A percentile compares a stretch with the other conserved stretches of the same genome.
Conservation (phyloP, 2,329 filamentous ascomycete species). For the Nemania sp. region DNA sequence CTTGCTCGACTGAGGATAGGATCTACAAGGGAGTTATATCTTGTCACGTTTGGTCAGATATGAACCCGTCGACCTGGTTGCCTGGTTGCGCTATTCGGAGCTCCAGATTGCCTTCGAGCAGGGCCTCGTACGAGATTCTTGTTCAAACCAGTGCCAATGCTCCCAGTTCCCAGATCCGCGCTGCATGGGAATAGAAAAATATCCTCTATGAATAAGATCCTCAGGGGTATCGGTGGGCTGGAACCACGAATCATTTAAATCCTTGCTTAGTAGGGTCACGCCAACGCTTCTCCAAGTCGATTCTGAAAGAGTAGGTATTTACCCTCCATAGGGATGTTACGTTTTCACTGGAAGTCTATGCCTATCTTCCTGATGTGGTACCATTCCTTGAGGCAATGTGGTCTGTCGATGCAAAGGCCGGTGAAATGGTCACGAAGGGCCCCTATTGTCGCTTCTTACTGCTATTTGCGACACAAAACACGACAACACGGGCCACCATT, state of each 20-base stretch:
- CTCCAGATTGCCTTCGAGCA: slow-evolving; percentile 6
- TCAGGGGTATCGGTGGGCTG: slow-evolving; percentile 21
- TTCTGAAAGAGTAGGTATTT: slow-evolving; percentile 4
- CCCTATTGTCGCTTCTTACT: background rate
- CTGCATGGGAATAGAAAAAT: slow-evolving; percentile 4
- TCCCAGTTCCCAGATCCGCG: background rate
- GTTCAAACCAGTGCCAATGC: slow-evolving; percentile 4
- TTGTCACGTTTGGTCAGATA: background rate
- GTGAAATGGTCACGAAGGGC: no score
- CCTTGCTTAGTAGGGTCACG: slow-evolving; percentile 17
- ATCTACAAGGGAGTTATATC: slow-evolving; percentile 12
- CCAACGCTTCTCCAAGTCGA: slow-evolving; percentile 4
- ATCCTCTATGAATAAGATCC: background rate
- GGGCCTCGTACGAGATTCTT: background rate
- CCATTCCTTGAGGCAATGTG: background rate
- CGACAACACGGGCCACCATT: background rate
- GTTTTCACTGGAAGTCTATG: background rate
- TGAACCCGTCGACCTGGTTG: slow-evolving; percentile 13
- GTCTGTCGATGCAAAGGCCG: background rate
- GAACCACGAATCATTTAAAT: slow-evolving; percentile 19
- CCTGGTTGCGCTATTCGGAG: slow-evolving; percentile 9
- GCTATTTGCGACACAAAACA: background rate
- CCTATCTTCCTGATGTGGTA: background rate
- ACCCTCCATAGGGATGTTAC: slow-evolving; percentile 2
- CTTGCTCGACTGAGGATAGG: background rate